A percentile compares a stretch with the other conserved stretches of the same genome.
Evolutionary conservation across 176 grass and related monocot species (phyloP).

Genomic region (Zoysia pacifica): DNA sequence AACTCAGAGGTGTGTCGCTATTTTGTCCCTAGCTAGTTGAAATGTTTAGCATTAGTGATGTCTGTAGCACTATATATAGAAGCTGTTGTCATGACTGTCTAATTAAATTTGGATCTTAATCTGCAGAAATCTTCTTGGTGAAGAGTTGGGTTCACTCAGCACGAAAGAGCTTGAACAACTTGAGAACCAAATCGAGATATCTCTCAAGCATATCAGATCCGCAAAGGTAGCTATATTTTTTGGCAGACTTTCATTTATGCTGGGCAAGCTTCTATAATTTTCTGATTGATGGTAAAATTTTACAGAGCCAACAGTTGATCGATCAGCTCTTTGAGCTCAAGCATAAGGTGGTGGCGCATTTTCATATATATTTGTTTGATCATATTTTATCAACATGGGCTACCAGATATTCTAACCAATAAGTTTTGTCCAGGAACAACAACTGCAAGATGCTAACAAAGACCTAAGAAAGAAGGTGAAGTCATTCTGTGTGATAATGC

Average conservation of each 20-base stretch:
- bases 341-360: conserved; percentile 54
- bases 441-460: conserved; percentile 76
- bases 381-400: background rate
- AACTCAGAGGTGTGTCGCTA: conserved; percentile 68
- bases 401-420: conserved; percentile 1
- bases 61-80: background rate
- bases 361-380: background rate
- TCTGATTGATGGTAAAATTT: conserved; percentile 17
- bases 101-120: background rate
- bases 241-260: conserved; percentile 2
- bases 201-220: conserved; percentile 72
- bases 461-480: conserved; percentile 77
- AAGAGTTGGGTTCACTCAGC: conserved; percentile 73
- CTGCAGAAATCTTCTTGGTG: conserved; percentile 85
- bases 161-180: conserved; percentile 78
- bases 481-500: background rate
- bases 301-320: conserved; percentile 69
- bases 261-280: background rate
- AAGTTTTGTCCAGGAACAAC: conserved; percentile 60
- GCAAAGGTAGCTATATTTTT: conserved; percentile 60
- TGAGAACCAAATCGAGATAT: conserved; percentile 79
- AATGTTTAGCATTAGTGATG: background rate
- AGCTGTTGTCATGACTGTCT: background rate
- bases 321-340: conserved; percentile 85
- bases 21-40: background rate